These are phyloP conservation scores for Bassia scoparia DNA, from an alignment of 148 eudicot genomes.

Conservation along the genomic window DNA sequence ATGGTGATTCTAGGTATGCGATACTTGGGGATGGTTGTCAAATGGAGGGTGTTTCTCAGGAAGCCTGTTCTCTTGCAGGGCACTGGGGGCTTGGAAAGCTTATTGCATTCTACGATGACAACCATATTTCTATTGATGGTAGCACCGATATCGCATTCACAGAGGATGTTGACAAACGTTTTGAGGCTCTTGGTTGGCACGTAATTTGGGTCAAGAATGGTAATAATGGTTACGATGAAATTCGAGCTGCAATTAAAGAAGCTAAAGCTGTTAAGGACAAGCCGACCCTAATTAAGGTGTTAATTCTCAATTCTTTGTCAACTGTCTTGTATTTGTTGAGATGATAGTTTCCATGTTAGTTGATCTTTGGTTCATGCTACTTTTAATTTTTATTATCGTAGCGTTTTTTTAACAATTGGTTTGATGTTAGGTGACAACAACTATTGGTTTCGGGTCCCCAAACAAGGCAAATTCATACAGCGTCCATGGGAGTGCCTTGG, in stretches of 20 bases:
- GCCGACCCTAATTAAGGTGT: constrained; percentile 93
- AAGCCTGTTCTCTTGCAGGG: constrained; percentile 96
- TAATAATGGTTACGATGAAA: constrained; percentile 88
- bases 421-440: constrained; percentile 74
- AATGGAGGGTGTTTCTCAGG: constrained; percentile 95
- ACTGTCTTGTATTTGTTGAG: neutral
- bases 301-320: neutral
- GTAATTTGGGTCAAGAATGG: constrained; percentile 99
- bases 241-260: constrained; percentile 97
- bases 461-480: constrained; percentile 96
- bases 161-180: constrained; percentile 79
- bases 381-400: neutral
- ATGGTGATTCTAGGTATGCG: constrained; percentile 43
- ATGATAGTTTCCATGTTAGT: neutral
- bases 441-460: constrained; percentile 95
- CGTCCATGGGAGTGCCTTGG: constrained; percentile 93
- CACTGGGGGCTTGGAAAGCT: constrained; percentile 99
- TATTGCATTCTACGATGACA: constrained; percentile 95
- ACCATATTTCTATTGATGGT: constrained; percentile 98
- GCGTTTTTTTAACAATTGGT: neutral
- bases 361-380: neutral
- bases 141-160: constrained; percentile 96
- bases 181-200: constrained; percentile 98
- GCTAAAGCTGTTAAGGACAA: constrained; percentile 92
- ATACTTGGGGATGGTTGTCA: constrained; percentile 96